Base-by-base conservation (phyloP, 2,329 filamentous ascomycete species). In the Alternaria incomplexa region DNA sequence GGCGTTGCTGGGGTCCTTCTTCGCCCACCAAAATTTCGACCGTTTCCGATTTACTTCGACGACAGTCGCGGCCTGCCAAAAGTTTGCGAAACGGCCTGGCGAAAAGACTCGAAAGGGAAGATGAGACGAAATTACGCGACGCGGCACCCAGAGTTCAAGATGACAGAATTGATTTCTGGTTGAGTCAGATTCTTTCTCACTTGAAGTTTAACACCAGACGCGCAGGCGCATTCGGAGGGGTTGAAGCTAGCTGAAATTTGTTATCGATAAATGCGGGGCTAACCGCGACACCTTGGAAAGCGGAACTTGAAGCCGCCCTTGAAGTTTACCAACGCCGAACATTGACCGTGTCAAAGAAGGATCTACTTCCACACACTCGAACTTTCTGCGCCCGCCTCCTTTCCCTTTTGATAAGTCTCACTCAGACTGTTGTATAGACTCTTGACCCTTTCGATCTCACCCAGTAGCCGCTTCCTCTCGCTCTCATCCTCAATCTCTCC, bases 361-460 rank as follows among this genome's bases (percentile, higher is more conserved):
- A 17, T 36, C 28, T 63, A 63, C 56, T 66, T 72, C 68, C 67
- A 71, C 5, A 67, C 50, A 61, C 68, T 71, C 9, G 68, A 52
- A 25, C 63, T 71, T 46, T 59, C 26, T 10, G 51, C n/a, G 6
- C 67, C 63, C 15, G 11, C 51, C 11, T 52, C 59, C 50, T 71
- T 71, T 10, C 65, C 67, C n/a, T 51, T 56, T 17, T 71, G 68
- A 63, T 71, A 71, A 12, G 58, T 62, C 43, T 68, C 59, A 40
- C 68, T 66, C 46, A 71, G 52, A 11, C 32, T 52, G 20, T 61
- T 58, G 26, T 71, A 71, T 57, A 86, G 56, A 6, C 58, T 73
- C 76, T 87, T 88, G 1, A 87, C 79, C 43, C 85, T 79, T 20
- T 74, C 71, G 13, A 87, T 80, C 73, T 87, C 84, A 0, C 23